Conservation (phyloP, 2,329 filamentous ascomycete genomes). For the Nemania abortiva region DNA sequence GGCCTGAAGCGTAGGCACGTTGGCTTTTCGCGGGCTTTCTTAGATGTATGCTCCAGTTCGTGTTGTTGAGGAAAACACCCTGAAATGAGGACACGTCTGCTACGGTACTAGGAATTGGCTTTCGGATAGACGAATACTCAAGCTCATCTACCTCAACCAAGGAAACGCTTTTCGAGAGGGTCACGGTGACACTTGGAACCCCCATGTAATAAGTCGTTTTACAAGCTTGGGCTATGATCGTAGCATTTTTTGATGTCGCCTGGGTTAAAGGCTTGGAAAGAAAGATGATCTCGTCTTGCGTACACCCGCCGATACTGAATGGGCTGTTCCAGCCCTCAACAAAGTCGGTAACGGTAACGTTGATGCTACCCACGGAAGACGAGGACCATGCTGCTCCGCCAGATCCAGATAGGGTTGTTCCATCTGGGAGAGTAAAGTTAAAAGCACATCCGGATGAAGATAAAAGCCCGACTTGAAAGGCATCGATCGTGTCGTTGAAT, state of each 20-base stretch:
- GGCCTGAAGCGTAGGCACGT: slow-evolving; percentile 17
- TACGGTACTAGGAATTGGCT: slow-evolving; percentile 17
- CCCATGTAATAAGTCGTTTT: slow-evolving; percentile 29
- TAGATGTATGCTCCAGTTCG: slow-evolving; percentile 34
- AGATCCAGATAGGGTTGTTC: neutral
- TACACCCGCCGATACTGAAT: neutral
- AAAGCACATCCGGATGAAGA: slow-evolving; percentile 20
- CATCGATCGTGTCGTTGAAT: neutral
- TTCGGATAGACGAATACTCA: slow-evolving; percentile 30
- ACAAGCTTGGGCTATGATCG: slow-evolving; percentile 26
- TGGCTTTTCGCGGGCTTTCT: slow-evolving; percentile 11
- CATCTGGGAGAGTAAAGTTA: slow-evolving; percentile 12
- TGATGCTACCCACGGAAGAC: neutral
- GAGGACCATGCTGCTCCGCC: slow-evolving; percentile 21
- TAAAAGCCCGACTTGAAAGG: neutral
- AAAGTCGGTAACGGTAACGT: slow-evolving; percentile 8
- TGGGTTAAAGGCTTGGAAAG: neutral
- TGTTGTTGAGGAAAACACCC: slow-evolving; percentile 26
- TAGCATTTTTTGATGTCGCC: slow-evolving; percentile 4
- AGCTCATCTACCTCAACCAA: slow-evolving; percentile 28
- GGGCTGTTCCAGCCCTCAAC: neutral
- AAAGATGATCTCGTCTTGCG: slow-evolving; percentile 20
- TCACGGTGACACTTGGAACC: slow-evolving; percentile 26
- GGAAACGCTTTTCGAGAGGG: slow-evolving; percentile 23
- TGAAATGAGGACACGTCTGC: slow-evolving; percentile 30